Evolutionary conservation across 352 stramenopile species (phyloP).

Genomic region (Globisporangium abappressorium): DNA sequence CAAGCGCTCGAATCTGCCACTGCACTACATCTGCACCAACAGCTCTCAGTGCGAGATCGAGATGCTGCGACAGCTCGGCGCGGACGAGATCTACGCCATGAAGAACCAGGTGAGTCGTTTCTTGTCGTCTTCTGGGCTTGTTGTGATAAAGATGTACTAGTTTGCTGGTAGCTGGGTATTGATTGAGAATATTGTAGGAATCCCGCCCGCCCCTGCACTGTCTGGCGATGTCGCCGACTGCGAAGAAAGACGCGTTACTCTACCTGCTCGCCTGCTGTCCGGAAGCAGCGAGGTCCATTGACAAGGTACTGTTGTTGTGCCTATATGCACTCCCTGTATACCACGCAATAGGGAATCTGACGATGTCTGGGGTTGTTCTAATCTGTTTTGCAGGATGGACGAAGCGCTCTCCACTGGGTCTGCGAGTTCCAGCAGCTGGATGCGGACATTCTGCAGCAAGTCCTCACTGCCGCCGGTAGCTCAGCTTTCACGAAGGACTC

Average conservation of each 20-base stretch:
- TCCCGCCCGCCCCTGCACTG: slow-evolving; percentile 48
- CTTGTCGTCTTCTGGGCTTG: neutral
- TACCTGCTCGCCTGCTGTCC: slow-evolving; percentile 36
- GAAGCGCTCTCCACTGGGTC: slow-evolving; percentile 57
- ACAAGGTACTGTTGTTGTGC: slow-evolving; percentile 25
- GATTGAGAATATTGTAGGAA: slow-evolving; percentile 17
- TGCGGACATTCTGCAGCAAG: slow-evolving; percentile 22
- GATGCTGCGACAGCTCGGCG: slow-evolving; percentile 35
- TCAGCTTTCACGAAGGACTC: slow-evolving; percentile 21
- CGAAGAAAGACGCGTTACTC: slow-evolving; percentile 35
- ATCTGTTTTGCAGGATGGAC: slow-evolving; percentile 25
- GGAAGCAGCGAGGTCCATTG: slow-evolving; percentile 27
- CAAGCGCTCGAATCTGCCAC: slow-evolving; percentile 36
- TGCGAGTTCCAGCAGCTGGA: slow-evolving; percentile 37
- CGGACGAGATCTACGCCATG: slow-evolving; percentile 28
- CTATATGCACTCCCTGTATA: neutral
- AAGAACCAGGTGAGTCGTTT: slow-evolving; percentile 34
- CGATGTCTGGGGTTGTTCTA: neutral
- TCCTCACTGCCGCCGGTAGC: slow-evolving; percentile 13
- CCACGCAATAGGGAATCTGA: neutral
- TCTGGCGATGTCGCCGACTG: slow-evolving; percentile 22
- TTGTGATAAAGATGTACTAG: neutral
- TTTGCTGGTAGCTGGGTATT: neutral
- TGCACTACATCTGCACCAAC: slow-evolving; percentile 58
- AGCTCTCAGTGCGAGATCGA: slow-evolving; percentile 31